Evolutionary conservation across 1,284 basidiomycete species (phyloP).

Genomic region (Pseudozyma flocculosa): DNA sequence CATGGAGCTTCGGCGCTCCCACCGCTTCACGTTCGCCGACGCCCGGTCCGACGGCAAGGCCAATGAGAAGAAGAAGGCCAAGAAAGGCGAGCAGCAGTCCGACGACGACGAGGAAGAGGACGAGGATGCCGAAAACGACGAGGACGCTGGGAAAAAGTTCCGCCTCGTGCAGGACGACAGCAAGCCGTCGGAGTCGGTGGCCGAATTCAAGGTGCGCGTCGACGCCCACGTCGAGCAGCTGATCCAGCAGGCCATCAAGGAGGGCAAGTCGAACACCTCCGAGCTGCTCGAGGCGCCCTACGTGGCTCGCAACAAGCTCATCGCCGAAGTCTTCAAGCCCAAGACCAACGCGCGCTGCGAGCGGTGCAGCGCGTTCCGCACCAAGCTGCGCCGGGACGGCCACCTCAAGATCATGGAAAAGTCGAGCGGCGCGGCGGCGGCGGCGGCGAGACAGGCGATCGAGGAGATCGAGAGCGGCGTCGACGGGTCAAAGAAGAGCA

Average conservation of each 20-base stretch:
- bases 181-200: slow-evolving; percentile 59
- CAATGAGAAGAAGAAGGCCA: background rate
- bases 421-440: background rate
- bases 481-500: background rate
- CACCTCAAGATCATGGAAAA: slow-evolving; percentile 87
- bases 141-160: slow-evolving; percentile 51
- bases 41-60: background rate
- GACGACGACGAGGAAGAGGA: slow-evolving; percentile 30
- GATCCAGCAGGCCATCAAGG: slow-evolving; percentile 63
- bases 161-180: slow-evolving; percentile 57
- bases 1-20: slow-evolving; percentile 57
- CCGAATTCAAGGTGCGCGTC: slow-evolving; percentile 48
- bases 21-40: slow-evolving; percentile 8
- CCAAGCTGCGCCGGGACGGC: slow-evolving; percentile 90
- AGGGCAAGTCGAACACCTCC: slow-evolving; percentile 61
- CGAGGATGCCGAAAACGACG: no score
- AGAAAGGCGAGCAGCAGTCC: slow-evolving; percentile 8
- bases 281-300: slow-evolving; percentile 64
- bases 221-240: slow-evolving; percentile 66
- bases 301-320: slow-evolving; percentile 79
- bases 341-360: slow-evolving; percentile 70
- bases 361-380: slow-evolving; percentile 78
- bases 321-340: slow-evolving; percentile 77
- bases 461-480: slow-evolving; percentile 63
- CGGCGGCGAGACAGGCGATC: background rate